phyloP scores from a whole-genome alignment of 78 protist species.

The Polysphondylium violaceum region DNA sequence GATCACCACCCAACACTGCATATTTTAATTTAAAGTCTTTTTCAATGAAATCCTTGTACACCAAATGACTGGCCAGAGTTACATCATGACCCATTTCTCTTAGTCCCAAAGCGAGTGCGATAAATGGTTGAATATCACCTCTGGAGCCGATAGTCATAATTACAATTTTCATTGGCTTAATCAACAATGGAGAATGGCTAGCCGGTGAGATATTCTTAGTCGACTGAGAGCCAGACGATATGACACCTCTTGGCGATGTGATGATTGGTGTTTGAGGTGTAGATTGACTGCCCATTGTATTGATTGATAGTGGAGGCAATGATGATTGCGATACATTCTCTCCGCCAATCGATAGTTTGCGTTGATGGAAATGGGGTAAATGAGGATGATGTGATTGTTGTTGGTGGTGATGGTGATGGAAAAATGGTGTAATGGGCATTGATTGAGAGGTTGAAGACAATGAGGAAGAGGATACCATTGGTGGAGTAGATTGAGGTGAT shows the following conservation, averaged over 20 bases:
- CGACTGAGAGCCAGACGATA: background rate
- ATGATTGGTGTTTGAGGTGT: background rate
- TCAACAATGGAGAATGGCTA: background rate
- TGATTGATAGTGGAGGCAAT: background rate
- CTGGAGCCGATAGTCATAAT: constrained; percentile 76
- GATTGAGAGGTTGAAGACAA: background rate
- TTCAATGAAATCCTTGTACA: constrained; percentile 20
- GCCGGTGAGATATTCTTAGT: too few relatives aligned
- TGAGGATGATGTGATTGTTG: background rate
- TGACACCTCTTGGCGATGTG: background rate
- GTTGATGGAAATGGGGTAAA: background rate
- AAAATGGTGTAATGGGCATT: too few relatives aligned
- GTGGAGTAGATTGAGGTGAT: too few relatives aligned
- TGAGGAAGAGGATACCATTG: background rate
- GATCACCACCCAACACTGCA: constrained; percentile 79
- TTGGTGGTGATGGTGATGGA: too few relatives aligned
- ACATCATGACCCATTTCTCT: constrained; percentile 61
- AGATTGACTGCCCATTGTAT: background rate
- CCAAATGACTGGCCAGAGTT: constrained; percentile 59
- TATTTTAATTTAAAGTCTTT: constrained; percentile 52
- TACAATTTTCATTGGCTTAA: constrained; percentile 17
- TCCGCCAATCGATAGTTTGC: background rate
- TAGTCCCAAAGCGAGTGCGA: constrained; percentile 69
- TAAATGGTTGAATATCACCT: constrained; percentile 85
- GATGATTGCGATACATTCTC: background rate